Percentiles rank a stretch among this genome's conserved stretches.
Conservation (phyloP, 2,329 filamentous ascomycete species). For the Mycosphaerella arachidis region DNA sequence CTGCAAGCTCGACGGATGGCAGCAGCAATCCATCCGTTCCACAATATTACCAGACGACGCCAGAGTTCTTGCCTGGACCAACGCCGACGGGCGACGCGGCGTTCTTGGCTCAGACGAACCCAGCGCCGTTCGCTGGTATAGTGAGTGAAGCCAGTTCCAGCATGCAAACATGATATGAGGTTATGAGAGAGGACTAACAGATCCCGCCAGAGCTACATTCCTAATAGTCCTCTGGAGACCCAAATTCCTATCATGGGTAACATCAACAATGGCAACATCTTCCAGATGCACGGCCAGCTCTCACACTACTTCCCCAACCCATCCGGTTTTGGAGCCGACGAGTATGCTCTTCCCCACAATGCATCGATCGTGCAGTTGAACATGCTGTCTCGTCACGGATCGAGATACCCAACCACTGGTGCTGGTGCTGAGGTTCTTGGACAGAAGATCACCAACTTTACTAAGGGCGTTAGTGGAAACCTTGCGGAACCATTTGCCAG, state of each 20-base stretch:
- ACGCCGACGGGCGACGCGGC: slow-evolving; percentile 66
- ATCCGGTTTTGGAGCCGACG: slow-evolving; percentile 65
- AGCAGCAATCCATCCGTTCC: slow-evolving; percentile 41
- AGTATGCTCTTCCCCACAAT: slow-evolving; percentile 63
- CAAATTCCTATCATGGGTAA: slow-evolving; percentile 60
- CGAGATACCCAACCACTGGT: slow-evolving; percentile 64
- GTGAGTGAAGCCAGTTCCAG: slow-evolving; percentile 5
- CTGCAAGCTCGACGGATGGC: slow-evolving; percentile 7
- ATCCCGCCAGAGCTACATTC: slow-evolving; percentile 52
- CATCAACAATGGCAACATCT: slow-evolving; percentile 59
- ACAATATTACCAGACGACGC: slow-evolving; percentile 60
- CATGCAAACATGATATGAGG: no score
- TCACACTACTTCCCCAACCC: slow-evolving; percentile 67
- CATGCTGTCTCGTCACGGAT: slow-evolving; percentile 70
- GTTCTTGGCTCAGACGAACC: slow-evolving; percentile 67
- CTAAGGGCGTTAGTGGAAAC: slow-evolving; percentile 22
- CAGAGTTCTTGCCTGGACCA: slow-evolving; percentile 54
- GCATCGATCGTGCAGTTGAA: slow-evolving; percentile 66
- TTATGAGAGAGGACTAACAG: not conserved
- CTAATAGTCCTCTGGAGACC: slow-evolving; percentile 67
- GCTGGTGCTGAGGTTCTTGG: slow-evolving; percentile 55
- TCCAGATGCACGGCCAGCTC: slow-evolving; percentile 64
- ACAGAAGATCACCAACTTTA: slow-evolving; percentile 53
- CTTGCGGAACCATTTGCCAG: not conserved
- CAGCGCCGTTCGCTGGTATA: slow-evolving; percentile 56